Evolutionary conservation across 2,329 filamentous ascomycete species (phyloP).

Genomic region (Arthrobotrys musiformis): DNA sequence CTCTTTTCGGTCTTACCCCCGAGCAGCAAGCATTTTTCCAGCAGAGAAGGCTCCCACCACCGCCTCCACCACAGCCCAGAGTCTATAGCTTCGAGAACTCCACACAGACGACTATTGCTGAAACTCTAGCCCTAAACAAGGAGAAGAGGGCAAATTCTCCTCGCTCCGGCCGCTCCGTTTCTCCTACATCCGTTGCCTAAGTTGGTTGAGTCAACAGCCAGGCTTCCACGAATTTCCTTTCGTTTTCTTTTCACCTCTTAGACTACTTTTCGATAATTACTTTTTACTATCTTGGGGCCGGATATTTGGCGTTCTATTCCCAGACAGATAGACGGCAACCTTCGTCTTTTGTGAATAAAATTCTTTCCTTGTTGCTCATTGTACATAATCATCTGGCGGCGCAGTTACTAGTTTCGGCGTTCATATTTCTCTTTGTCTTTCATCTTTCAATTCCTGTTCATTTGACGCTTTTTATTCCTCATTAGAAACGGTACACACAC

Average conservation of each 20-base stretch:
- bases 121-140: constrained; percentile 38
- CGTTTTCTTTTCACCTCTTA: background rate
- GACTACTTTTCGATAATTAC: background rate
- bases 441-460: background rate
- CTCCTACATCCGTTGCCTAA: background rate
- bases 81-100: constrained; percentile 53
- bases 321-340: background rate
- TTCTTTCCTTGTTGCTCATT: constrained; percentile 7
- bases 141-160: constrained; percentile 36
- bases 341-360: background rate
- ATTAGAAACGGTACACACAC: constrained; percentile 6
- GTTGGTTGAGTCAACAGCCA: background rate
- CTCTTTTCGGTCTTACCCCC: constrained; percentile 49
- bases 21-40: constrained; percentile 51
- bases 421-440: background rate
- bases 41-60: constrained; percentile 42
- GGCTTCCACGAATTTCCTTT: constrained; percentile 2
- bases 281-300: background rate
- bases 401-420: constrained; percentile 6
- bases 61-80: constrained; percentile 47
- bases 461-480: background rate
- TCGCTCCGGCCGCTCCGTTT: constrained; percentile 9
- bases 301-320: background rate
- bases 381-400: constrained; percentile 27
- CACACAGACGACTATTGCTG: constrained; percentile 47